Conservation (phyloP, 2,329 filamentous ascomycete species). For the Hyphodiscus sp. region DNA sequence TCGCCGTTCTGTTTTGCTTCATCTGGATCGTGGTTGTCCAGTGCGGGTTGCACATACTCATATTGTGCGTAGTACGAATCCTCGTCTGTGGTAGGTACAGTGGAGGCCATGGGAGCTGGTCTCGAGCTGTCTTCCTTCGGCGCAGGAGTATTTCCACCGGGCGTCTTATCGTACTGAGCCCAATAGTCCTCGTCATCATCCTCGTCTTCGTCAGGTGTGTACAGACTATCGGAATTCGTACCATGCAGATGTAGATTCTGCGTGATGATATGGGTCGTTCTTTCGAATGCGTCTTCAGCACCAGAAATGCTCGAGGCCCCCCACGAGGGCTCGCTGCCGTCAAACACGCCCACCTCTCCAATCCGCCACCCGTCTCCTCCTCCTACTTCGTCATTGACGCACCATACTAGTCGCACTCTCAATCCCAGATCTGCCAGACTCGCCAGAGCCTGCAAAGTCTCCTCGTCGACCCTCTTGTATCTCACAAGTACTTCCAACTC, state of each 20-base stretch:
- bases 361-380: slow-evolving; percentile 63
- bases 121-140: slow-evolving; percentile 50
- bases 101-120: slow-evolving; percentile 37
- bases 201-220: slow-evolving; percentile 37
- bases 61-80: slow-evolving; percentile 73
- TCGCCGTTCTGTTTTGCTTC: slow-evolving; percentile 43
- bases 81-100: slow-evolving; percentile 41
- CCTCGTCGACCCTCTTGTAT: slow-evolving; percentile 64
- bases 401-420: slow-evolving; percentile 63
- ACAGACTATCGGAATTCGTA: slow-evolving; percentile 12
- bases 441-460: slow-evolving; percentile 66
- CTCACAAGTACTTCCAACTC: slow-evolving; percentile 59
- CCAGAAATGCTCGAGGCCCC: slow-evolving; percentile 47
- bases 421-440: slow-evolving; percentile 55
- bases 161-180: slow-evolving; percentile 70
- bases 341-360: slow-evolving; percentile 58
- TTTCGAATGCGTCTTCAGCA: slow-evolving; percentile 51
- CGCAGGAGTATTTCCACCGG: slow-evolving; percentile 52
- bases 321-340: slow-evolving; percentile 46
- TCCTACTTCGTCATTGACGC: slow-evolving; percentile 49
- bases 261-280: slow-evolving; percentile 1
- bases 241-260: slow-evolving; percentile 11
- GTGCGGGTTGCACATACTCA: slow-evolving; percentile 69
- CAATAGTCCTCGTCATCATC: slow-evolving; percentile 76
- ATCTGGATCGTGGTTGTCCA: slow-evolving; percentile 77